Evolutionary conservation across 106 monocot species (phyloP).

Genomic region (Gastrodia elata): DNA sequence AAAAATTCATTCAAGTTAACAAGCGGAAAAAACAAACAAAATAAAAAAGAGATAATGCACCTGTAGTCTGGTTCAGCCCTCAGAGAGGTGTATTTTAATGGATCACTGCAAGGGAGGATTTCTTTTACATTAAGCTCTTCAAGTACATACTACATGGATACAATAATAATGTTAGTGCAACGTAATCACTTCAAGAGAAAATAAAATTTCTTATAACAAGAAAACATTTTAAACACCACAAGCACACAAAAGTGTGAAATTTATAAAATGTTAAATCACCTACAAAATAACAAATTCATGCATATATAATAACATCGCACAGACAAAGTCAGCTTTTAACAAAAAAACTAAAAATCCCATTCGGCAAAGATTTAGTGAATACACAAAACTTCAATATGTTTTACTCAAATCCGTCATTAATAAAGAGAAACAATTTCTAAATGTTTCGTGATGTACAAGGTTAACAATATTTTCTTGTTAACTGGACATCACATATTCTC

Average conservation of each 20-base stretch:
- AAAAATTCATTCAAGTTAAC: not conserved
- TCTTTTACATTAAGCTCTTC: slow-evolving; percentile 95
- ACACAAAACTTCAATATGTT: no score
- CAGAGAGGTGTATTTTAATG: slow-evolving; percentile 75
- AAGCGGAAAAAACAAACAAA: not conserved
- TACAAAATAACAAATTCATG: not conserved
- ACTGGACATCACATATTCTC: no score
- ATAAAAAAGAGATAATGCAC: slow-evolving; percentile 27
- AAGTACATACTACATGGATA: slow-evolving; percentile 67
- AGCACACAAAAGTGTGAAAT: not conserved
- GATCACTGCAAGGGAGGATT: slow-evolving; percentile 87
- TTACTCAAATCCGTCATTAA: no score
- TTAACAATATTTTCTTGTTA: no score
- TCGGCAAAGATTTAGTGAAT: no score
- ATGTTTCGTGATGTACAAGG: no score
- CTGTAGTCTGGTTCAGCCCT: slow-evolving; percentile 96
- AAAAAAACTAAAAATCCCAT: no score
- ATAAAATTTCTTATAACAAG: not conserved
- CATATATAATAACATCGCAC: not conserved
- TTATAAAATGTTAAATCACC: not conserved
- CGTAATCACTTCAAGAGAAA: not conserved
- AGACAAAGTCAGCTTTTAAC: not conserved
- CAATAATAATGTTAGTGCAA: not conserved
- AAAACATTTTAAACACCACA: not conserved
- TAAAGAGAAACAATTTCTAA: no score